Conservation (phyloP, 345 rosid species). For the Euphorbia peplus region DNA sequence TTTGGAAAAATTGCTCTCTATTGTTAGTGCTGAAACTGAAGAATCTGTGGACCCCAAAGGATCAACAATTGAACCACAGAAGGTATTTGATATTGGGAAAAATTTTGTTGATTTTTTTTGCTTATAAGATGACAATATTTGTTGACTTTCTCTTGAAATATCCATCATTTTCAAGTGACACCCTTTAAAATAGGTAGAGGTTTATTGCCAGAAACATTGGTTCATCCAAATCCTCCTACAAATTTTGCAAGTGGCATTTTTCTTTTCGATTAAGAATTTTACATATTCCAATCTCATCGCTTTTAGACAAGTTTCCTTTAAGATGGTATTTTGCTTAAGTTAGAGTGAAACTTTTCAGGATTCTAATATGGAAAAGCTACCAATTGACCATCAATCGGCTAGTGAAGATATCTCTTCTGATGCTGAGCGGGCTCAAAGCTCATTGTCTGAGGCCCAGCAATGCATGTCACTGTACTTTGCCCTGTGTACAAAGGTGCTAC, state of each 20-base stretch:
- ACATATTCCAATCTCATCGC: not conserved
- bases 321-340: not conserved
- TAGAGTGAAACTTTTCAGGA: constrained; percentile 40
- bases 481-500: constrained; percentile 86
- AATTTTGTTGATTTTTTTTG: too few relatives aligned
- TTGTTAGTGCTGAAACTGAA: constrained; percentile 35
- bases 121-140: too few relatives aligned
- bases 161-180: not conserved
- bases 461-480: constrained; percentile 94
- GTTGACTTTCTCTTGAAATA: not conserved
- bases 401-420: constrained; percentile 46
- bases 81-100: constrained; percentile 61
- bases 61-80: constrained; percentile 35
- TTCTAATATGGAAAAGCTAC: constrained; percentile 39
- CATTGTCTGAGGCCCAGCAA: constrained; percentile 71
- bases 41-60: constrained; percentile 47
- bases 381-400: constrained; percentile 40
- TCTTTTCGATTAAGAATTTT: not conserved
- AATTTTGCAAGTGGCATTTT: not conserved
- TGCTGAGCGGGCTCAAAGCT: constrained; percentile 35
- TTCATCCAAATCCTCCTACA: not conserved
- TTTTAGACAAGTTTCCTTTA: too few relatives aligned
- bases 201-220: not conserved
- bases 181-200: not conserved
- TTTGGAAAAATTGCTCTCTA: constrained; percentile 59